Base-by-base conservation (phyloP, 371 early-diverging fungal genomes). In the Dentiscutata heterogama region DNA sequence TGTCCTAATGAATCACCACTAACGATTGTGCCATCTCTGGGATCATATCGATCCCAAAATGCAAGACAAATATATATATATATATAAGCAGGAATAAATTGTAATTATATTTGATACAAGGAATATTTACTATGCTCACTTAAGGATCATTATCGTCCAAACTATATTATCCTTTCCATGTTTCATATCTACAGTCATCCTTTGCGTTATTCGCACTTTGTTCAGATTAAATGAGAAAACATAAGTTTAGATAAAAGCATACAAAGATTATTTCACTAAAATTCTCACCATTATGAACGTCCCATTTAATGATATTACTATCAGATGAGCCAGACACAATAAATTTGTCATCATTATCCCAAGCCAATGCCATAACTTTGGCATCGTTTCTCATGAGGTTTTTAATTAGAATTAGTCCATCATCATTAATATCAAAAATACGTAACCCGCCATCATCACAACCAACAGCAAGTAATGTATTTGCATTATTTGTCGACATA, bases 391-490 rank as follows among this genome's bases (percentile, higher is more conserved):
- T 74, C 13, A 51, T 20, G 76, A 78, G 68, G n/a, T 31, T 71
- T 27, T 80, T 73, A 10, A 92, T 85, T 82, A 93, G 94, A 71
- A 89, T 89, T 68, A 97, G 84, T 53, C 88, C 86, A 42, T 90
- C 94, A 82, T 95, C 93, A 20, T 92, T 87, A 80, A 98, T 93
- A 84, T 94, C 91, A 82, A 97, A 96, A 39, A 97, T 84, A 54
- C 97, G 91, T 71, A 97, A 92, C 80, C 92, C 90, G 0, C 97
- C 98, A 88, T 98, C 99, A 83, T 97, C 98, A 83, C 97, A 97
- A 18, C 97, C 98, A 39, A 96, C 92, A 27, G 97, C 98, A 29
- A 98, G 87, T 46, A 88, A 85, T 13, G 95, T 94, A 79, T 95
- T 92, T 42, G 88, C 88, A 39, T 90, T 93, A 80, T 95, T 94